Base-by-base conservation (phyloP, 2,329 filamentous ascomycete species). In the Blastomyces parvus region DNA sequence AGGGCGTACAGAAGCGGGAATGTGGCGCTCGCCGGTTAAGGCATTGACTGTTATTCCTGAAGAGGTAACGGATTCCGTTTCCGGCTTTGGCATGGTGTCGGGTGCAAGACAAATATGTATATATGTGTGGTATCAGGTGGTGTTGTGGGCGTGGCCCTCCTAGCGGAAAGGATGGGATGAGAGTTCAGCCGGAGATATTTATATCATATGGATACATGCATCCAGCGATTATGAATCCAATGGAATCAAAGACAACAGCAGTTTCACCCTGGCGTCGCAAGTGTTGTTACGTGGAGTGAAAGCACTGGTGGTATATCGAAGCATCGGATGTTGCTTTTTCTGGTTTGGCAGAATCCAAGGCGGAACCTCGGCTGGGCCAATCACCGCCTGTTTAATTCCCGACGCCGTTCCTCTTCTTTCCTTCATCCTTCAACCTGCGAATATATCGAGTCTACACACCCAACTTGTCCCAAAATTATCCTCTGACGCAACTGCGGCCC, bases 1-100 rank as follows among this genome's bases (percentile, higher is more conserved):
- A 30, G 94, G 79, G 62, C 95, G 88, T 53, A 86, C 80, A 0
- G 93, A 97, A 53, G 92, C 85, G 33, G 94, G 94, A 64, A 99
- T 97, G 70, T 91, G 88, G 55, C 92, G 89, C 73, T 91, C 85
- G 72, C 94, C 95, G 69, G 85, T 89, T 66, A 77, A 74, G 60
- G 86, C 84, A 73, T 92, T 87, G 61, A 88, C 88, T 70, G 93
- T 88, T 72, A 93, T 93, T 69, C 89, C 89, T 50, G 90, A 81
- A 60, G 68, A 67, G 17, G 68, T 68, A 61, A 69, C 40, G 62
- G 17, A 36, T 46, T 48, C 7, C 65, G 30, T 33, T 83, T 30
- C 25, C 86, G 63, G 84, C 81, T 77, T 77, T 63, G 77, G 79
- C 83, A 81, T 81, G 68, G 69, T 68, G 65, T n/a, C n/a, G n/a